Base-by-base conservation (phyloP, 2,329 filamentous ascomycete species). In the Xylaria sp. region DNA sequence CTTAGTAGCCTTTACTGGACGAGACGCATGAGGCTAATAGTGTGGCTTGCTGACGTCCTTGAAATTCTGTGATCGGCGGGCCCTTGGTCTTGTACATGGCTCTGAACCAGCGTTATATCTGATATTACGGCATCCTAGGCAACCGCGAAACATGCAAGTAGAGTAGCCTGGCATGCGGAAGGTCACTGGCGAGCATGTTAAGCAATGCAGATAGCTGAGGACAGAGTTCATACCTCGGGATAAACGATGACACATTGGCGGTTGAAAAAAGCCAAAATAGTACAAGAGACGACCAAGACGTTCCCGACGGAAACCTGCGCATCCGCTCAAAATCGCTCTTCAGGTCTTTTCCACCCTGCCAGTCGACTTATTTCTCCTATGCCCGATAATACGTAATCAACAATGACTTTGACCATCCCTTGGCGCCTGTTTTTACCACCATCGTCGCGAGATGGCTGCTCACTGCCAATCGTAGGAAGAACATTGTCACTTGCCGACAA, bases 401-500 rank as follows among this genome's bases (percentile, higher is more conserved):
- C 88, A 12, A 91, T 78, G 0, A 89, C 86, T 78, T 92, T 92
- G 63, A 90, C 84, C 85, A 92, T 88, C 5, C 90, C 89, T 75
- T 91, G 88, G 15, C 88, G 85, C 76, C 84, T 85, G 66, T 78
- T 81, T 78, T 85, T 86, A 65, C 82, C 82, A 60, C 84, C 81
- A 5, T 81, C 79, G 28, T 83, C 83, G 13, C 81, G 82, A 9
- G 82, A 79, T 2, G 87, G 86, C 62, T 86, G 84, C 72, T 94
- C 92, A 57, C 89, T 93, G 13, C 94, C 93, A 88, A 98, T 98
- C 8, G 91, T 97, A 0, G 96, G 96, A 61, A 99, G 83, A 3
- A 98, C 93, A 78, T 98, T 98, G 78, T 99, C 96, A 64, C 94
- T 94, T 0, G 96, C 96, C 20, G 93, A 97, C 51, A 99, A 82